Evolutionary conservation across 2,329 filamentous ascomycete genomes (phyloP), one percentile per base, ranked within the genome.

Genomic region (Pseudodiploospora longispora): DNA sequence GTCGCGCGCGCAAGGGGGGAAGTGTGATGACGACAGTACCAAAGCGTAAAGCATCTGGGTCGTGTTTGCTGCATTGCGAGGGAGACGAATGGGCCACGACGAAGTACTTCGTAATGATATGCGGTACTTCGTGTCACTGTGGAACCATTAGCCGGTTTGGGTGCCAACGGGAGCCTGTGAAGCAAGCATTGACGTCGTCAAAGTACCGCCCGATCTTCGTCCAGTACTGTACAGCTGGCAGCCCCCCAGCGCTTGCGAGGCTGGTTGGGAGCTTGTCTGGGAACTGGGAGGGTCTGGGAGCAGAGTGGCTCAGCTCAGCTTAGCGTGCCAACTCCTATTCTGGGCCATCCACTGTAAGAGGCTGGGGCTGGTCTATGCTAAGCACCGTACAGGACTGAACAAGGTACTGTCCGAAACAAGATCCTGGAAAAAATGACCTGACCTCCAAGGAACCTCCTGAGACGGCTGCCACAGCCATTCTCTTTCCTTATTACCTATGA

Each of bases 401-500:
- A 47, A 38, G 38, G 38, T 46, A 42, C 36, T 46, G 46, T 48
- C 42, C 40, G 43, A 48, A 46, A 48, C 46, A 46, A 43, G 46
- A 40, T 46, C 36, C 46, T 40, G 40, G 46, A 37, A 46, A 32
- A 36, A 42, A 31, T 40, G 19, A 19, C 19, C 19, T 19, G 19
- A 44, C 37, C 32, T 28, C 38, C 41, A 34, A 40, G 39, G 40
- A 40, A 48, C 40, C 46, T 48, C 46, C 46, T 48, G 43, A 48
- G 41, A 46, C 43, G 39, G 42, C 41, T 44, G 36, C 41, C 37
- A 46, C 40, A 41, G 38, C 53, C 48, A 52, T 48, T 40, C 51
- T 50, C 49, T 43, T 54, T 47, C 52, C 53, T 49, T 50, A 55
- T 50, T 49, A 51, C 48, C 43, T 47, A 44, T 46, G 41, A 38